Evolutionary conservation across 768 basidiomycete species (phyloP).

Genomic region (Pleurotus pulmonarius): DNA sequence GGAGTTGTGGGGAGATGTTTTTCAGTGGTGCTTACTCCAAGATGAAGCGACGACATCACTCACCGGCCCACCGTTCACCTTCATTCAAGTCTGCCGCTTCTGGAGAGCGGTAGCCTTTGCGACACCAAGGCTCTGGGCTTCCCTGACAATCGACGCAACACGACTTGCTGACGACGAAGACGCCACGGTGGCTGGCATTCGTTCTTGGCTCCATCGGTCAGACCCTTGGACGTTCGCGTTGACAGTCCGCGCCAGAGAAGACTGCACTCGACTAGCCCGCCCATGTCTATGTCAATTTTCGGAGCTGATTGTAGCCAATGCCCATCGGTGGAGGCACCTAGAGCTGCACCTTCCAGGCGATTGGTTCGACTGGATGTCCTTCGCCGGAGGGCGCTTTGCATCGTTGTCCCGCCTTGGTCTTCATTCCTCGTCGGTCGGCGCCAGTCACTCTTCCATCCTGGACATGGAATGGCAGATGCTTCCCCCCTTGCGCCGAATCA

Average conservation of each 20-base stretch:
- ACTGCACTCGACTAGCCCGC: not conserved
- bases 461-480: not conserved
- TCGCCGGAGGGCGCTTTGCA: not conserved
- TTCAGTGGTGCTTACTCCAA: not conserved
- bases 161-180: not conserved
- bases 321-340: not conserved
- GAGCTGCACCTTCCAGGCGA: not conserved
- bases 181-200: not conserved
- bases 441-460: not conserved
- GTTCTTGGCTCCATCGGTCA: not conserved
- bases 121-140: slow-evolving; percentile 1
- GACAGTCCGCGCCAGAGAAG: not conserved
- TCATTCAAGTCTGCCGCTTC: not conserved
- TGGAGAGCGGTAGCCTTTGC: not conserved
- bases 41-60: not conserved
- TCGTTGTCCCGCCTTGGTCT: not conserved
- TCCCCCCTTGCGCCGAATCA: not conserved
- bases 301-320: not conserved
- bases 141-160: not conserved
- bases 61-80: not conserved
- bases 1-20: slow-evolving; percentile 6
- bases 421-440: not conserved
- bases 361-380: not conserved
- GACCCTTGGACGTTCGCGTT: not conserved
- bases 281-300: not conserved